Conservation (phyloP, 306 rosid genomes). For the Gynostemma pentaphyllum region DNA sequence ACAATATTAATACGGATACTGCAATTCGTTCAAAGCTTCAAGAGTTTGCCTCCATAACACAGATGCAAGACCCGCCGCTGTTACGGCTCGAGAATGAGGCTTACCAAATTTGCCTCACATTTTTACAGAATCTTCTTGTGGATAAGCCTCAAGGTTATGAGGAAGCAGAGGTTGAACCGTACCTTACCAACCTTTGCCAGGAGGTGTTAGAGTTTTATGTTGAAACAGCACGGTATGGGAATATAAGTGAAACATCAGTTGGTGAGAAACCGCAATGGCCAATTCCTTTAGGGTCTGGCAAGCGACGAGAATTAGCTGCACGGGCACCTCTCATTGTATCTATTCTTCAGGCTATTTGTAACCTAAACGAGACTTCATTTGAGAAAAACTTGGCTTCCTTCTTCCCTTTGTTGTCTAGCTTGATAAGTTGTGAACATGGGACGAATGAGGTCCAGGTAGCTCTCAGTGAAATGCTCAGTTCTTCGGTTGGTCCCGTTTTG, state of each 20-base stretch:
- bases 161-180: slow-evolving; percentile 60
- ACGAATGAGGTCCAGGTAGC: slow-evolving; percentile 84
- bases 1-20: slow-evolving; percentile 44
- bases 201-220: slow-evolving; percentile 69
- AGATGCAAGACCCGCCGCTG: slow-evolving; percentile 98
- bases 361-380: slow-evolving; percentile 61
- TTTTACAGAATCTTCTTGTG: slow-evolving; percentile 63
- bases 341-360: slow-evolving; percentile 73
- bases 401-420: slow-evolving; percentile 72
- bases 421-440: slow-evolving; percentile 91
- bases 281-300: slow-evolving; percentile 83
- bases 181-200: slow-evolving; percentile 54
- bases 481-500: slow-evolving; percentile 76
- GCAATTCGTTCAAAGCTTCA: slow-evolving; percentile 69
- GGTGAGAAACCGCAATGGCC: slow-evolving; percentile 46
- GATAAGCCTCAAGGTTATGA: slow-evolving; percentile 56
- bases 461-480: slow-evolving; percentile 79
- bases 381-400: slow-evolving; percentile 59
- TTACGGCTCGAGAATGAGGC: slow-evolving; percentile 92
- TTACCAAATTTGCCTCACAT: slow-evolving; percentile 82
- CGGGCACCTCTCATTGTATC: slow-evolving; percentile 91
- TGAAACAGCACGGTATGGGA: slow-evolving; percentile 44
- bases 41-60: slow-evolving; percentile 79
- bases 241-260: slow-evolving; percentile 37
- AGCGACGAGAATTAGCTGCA: slow-evolving; percentile 74